A percentile compares a stretch with the other conserved stretches of the same genome.
Conservation (phyloP, 495 filamentous ascomycete genomes). For the Usnea hakonensis region DNA sequence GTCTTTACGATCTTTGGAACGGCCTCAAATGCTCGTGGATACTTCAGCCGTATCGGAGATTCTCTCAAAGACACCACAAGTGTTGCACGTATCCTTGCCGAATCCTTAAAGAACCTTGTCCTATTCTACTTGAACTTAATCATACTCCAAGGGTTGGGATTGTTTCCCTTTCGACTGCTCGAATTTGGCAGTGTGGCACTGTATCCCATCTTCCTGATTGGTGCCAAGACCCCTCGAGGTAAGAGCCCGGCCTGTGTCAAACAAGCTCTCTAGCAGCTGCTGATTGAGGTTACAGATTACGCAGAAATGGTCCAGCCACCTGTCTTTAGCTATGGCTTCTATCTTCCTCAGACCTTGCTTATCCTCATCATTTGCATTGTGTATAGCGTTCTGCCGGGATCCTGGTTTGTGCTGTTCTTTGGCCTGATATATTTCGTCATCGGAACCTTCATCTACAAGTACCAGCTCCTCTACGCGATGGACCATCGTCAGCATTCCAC, state of each 20-base stretch:
- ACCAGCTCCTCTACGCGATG: conserved; percentile 97
- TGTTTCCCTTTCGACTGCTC: conserved; percentile 88
- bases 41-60: conserved; percentile 63
- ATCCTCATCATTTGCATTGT: conserved; percentile 91
- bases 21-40: conserved; percentile 53
- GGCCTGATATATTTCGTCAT: conserved; percentile 83
- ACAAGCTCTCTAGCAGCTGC: neutral
- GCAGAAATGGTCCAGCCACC: conserved; percentile 77
- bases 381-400: conserved; percentile 80
- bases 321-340: conserved; percentile 91
- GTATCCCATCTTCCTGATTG: conserved; percentile 71
- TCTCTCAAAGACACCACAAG: conserved; percentile 68
- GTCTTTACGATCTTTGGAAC: conserved; percentile 89
- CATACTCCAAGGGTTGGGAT: conserved; percentile 81
- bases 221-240: conserved; percentile 78
- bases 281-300: conserved; percentile 48
- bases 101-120: conserved; percentile 61
- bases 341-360: conserved; percentile 83
- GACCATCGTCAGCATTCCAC: conserved; percentile 94
- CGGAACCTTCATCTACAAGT: conserved; percentile 94
- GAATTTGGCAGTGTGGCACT: conserved; percentile 79
- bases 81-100: conserved; percentile 68
- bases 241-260: conserved; percentile 7
- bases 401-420: conserved; percentile 72
- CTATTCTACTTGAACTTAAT: conserved; percentile 93